These are phyloP conservation scores for Globisporangium paddicum DNA, from an alignment of 352 stramenopile species.

Conservation along the genomic window DNA sequence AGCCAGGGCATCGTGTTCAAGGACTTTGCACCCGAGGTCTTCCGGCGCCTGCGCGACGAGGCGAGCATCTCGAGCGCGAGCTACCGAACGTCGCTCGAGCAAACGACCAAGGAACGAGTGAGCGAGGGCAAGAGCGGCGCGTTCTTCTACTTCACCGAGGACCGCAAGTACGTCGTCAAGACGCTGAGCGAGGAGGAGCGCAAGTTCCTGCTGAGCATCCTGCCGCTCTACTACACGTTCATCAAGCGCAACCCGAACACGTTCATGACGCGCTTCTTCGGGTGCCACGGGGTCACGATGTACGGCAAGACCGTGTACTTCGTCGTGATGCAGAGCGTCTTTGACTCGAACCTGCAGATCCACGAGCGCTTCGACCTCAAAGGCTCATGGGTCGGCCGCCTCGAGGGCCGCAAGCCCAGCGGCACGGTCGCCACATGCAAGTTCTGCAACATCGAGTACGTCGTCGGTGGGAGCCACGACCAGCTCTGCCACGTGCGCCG, in stretches of 20 bases:
- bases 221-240: slow-evolving; percentile 68
- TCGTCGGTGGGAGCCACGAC: slow-evolving; percentile 62
- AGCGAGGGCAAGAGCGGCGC: slow-evolving; percentile 79
- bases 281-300: slow-evolving; percentile 79
- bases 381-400: slow-evolving; percentile 77
- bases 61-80: slow-evolving; percentile 55
- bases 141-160: slow-evolving; percentile 84
- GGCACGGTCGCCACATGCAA: slow-evolving; percentile 71
- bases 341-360: slow-evolving; percentile 72
- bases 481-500: slow-evolving; percentile 59
- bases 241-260: slow-evolving; percentile 63
- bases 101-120: slow-evolving; percentile 75
- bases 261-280: slow-evolving; percentile 80
- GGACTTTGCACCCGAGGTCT: slow-evolving; percentile 77
- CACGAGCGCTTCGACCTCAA: slow-evolving; percentile 83
- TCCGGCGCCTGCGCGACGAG: slow-evolving; percentile 60
- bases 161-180: slow-evolving; percentile 83
- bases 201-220: slow-evolving; percentile 65
- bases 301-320: slow-evolving; percentile 84
- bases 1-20: slow-evolving; percentile 73
- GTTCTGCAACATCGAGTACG: slow-evolving; percentile 64
- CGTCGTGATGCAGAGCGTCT: slow-evolving; percentile 83
- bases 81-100: slow-evolving; percentile 63
- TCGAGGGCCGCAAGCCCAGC: slow-evolving; percentile 67
- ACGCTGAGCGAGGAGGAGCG: slow-evolving; percentile 73